A percentile compares a stretch with the other conserved stretches of the same genome.
phyloP scores from a whole-genome alignment of 225 moss, liverwort and hornwort genomes.

The Thuidium tamariscinum region DNA sequence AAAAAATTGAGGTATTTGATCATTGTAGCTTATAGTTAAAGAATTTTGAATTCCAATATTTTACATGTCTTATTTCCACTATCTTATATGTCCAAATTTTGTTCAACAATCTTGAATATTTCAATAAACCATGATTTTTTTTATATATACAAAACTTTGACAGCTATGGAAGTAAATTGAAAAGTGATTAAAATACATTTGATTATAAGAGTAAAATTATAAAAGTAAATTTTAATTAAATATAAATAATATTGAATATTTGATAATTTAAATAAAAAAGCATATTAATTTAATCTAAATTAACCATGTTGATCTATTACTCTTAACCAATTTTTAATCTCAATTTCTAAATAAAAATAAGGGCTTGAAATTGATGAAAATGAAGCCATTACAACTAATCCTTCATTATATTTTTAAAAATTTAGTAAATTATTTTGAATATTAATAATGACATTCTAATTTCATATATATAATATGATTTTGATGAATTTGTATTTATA shows the following conservation, averaged over 20 bases:
- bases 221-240: not conserved
- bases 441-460: not conserved
- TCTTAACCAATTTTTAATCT: not conserved
- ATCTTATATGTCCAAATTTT: not conserved
- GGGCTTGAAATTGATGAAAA: too few species aligned
- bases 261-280: too few species aligned
- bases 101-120: rapidly evolving
- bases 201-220: not conserved
- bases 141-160: not conserved
- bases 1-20: too few species aligned
- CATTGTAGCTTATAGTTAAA: too few species aligned
- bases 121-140: not conserved
- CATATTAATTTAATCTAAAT: too few species aligned
- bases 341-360: not conserved
- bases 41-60: too few species aligned
- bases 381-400: not conserved
- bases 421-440: too few species aligned
- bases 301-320: too few species aligned
- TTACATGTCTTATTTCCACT: not conserved
- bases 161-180: not conserved
- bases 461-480: too few species aligned
- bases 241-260: too few species aligned
- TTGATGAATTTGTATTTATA: too few species aligned
- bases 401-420: not conserved
- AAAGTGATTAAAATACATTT: not conserved